These are phyloP conservation scores for Chalaropsis ovoidea DNA, from an alignment of 2,329 filamentous ascomycete genomes.

Conservation along the genomic window DNA sequence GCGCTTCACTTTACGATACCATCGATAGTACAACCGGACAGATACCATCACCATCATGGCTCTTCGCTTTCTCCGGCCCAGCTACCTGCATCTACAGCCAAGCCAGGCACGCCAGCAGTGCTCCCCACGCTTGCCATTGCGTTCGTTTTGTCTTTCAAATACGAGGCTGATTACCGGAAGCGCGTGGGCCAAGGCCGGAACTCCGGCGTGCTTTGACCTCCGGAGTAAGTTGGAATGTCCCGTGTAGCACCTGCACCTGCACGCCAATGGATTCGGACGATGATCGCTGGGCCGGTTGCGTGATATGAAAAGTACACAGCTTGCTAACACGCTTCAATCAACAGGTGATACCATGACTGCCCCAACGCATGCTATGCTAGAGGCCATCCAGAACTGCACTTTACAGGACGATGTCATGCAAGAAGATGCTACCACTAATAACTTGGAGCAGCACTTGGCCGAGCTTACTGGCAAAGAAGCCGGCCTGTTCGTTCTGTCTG, in stretches of 20 bases:
- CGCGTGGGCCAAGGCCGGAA: slow-evolving; percentile 16
- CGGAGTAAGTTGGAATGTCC: slow-evolving; percentile 32
- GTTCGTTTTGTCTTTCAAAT: background rate
- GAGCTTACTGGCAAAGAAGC: slow-evolving; percentile 63
- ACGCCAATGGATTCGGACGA: background rate
- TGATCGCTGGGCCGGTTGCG: background rate
- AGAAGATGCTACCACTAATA: slow-evolving; percentile 68
- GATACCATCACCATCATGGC: background rate
- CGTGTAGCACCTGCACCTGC: background rate
- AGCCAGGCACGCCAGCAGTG: background rate
- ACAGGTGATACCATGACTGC: slow-evolving; percentile 53
- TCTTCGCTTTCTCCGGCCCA: background rate
- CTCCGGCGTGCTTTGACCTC: slow-evolving; percentile 36
- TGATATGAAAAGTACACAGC: background rate
- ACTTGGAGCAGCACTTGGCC: slow-evolving; percentile 66
- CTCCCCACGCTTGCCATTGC: background rate
- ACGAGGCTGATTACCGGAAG: background rate
- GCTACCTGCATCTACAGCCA: background rate
- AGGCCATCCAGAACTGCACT: slow-evolving; percentile 62
- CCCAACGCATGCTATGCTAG: slow-evolving; percentile 70
- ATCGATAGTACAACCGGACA: background rate
- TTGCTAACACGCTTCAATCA: background rate
- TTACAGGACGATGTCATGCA: slow-evolving; percentile 75
- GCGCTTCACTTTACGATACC: background rate
- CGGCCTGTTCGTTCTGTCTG: slow-evolving; percentile 71